Base-by-base conservation (phyloP, 1,284 basidiomycete species). In the Athelia psychrophila region DNA sequence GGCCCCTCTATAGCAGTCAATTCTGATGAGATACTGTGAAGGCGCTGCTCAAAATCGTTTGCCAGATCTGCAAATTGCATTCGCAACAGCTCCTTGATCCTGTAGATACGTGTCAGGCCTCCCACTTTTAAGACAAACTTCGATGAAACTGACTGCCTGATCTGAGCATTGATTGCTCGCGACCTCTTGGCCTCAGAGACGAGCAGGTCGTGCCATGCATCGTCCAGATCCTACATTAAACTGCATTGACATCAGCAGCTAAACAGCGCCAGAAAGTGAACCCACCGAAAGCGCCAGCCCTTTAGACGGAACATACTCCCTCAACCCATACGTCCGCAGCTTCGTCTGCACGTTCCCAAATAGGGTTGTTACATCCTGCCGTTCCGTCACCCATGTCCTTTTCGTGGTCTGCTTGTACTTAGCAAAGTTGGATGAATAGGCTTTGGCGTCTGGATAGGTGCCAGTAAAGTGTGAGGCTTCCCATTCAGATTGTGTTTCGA, bases 271-370 rank as follows among this genome's bases (percentile, higher is more conserved):
- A 18, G 38, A 18, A 23, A 18, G 1, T 10, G 22, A 35, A 70
- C 80, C 44, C 56, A 84, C 84, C 49, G 77, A 72, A 42, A 89
- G 75, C 18, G 82, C 70, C 16, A 94, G 69, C 1, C 91, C 93
- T 9, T 72, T 65, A 3, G 84, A 83, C n/a, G 95, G 93, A 18
- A 87, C 77, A 69, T 95, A 98, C 60, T 90, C 84, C 49, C 84
- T 76, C 56, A 98, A 66, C 12, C 88, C 85, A 71, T 98, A 98
- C 15, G 95, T 98, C 66, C 82, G 84, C 56, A 99, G 74, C 69
- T 98, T 98, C 1, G 94, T 98, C 68, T 95, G 92, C 33, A 99
- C 89, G 64, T 98, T 98, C 3, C 91, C 87, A 59, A 98, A 91
- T 13, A 98, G 77, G 2, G 91, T 93, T 2, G 88, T 84, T 6